Base-by-base conservation (phyloP, 805 yeast genomes). In the Cyberlindnera americana region DNA sequence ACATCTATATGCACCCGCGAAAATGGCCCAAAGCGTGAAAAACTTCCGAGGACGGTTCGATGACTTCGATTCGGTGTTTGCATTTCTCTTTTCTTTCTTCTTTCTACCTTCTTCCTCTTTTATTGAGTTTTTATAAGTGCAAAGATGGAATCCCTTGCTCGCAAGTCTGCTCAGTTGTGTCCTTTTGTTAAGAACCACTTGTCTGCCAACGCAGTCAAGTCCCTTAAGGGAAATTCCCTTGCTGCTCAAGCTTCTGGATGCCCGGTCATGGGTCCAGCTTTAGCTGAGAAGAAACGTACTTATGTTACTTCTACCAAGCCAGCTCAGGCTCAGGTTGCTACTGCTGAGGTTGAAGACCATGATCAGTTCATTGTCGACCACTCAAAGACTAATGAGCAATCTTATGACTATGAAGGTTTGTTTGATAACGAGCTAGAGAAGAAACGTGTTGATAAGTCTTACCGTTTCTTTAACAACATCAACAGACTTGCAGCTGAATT, bases 381-480 rank as follows among this genome's bases (percentile, higher is more conserved):
- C 40, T 52, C 64, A 33, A 61, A 69, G 2, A 64, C 79, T 18
- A 65, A 72, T 19, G 87, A 80, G 45, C 34, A 63, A 2, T 33
- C 73, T 2, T 88, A 82, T 63, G 91, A 86, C 61, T 90, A 80
- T 63, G 72, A 77, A 36, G 85, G 85, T 2, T 72, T 77, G 50
- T 79, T 88, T 59, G 73, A 75, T 43, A 61, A 63, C 34, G 93
- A 89, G 54, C 68, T 93, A 45, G 61, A 69, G 43, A 75, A 75
- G 58, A 93, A 93, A 68, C 79, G 95, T 61, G 52, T 67, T 35
- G 99, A 93, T 70, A 87, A 85, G 63, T 88, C 97, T 17, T 93
- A 93, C 67, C 83, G 99, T 55, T 91, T 77, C 64, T 93, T 93
- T 75, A 93, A 93, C 77, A 93, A 93, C 72, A 89, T 93, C 70